Base-by-base conservation (phyloP, 208 protist species). In the Acanthamoeba polyphaga region DNA sequence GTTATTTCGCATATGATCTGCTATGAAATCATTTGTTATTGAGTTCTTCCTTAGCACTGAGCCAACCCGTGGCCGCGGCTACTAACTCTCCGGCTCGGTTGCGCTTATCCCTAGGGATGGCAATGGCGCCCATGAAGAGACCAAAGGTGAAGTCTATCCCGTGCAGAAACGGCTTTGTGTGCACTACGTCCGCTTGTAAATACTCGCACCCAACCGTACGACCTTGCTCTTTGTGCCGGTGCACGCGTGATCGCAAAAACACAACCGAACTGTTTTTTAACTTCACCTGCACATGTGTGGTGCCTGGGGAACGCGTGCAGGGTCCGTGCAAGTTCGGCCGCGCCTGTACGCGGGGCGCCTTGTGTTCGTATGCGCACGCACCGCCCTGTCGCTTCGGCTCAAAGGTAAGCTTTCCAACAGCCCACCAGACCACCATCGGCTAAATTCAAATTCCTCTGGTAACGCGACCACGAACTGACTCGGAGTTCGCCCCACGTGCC, bases 271-370 rank as follows among this genome's bases (percentile, higher is more conserved):
- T 49, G 46, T 49, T 49, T 49, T 49, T 60, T 58, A 15, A 60
- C 55, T 60, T 60, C 17, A 24, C 13, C 55, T 82, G 8, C 32
- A 17, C 32, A 43, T 9, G 13, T 12, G 43, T 49, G 43, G 46
- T 49, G 46, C 46, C 10, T 49, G 46, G 46, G 43, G 46, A 49
- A 32, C 24, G 17, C 6, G 43, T 43, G 3, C 17, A 89, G 80
- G 80, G 49, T 17, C 80, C 80, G 46, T 89, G 80, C 34, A 89
- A 89, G 80, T 89, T 89, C 32, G 80, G 80, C 32, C 15, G 19
- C 43, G 51, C 46, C 19, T 89, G 80, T 12, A 38, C 80, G 0
- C 46, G 53, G 24, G 80, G 80, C 17, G 19, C 80, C 17, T n/a
- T 89, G 46, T 89, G 80, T 62, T 38, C 34, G 27, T 89, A 38